Conservation (phyloP, 306 rosid genomes). For the Cyclanthera cordifolia region DNA sequence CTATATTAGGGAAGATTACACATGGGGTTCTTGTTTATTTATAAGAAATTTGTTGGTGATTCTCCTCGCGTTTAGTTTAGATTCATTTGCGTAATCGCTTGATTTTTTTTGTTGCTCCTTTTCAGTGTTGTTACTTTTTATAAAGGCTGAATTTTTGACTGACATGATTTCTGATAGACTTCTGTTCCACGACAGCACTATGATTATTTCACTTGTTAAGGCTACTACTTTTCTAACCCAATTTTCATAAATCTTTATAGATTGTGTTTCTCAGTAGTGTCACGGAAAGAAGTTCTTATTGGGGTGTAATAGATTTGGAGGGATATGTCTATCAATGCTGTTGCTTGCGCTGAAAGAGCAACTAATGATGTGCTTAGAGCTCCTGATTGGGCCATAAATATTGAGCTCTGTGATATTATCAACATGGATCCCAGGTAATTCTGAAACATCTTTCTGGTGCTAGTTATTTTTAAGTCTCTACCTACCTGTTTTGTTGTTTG, state of each 20-base stretch:
- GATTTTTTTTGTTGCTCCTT: background rate
- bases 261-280: constrained; percentile 8
- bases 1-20: background rate
- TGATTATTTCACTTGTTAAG: background rate
- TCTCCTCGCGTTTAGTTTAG: constrained; percentile 2
- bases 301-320: background rate
- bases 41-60: background rate
- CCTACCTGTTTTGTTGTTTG: background rate
- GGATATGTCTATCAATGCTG: constrained; percentile 68
- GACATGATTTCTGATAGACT: constrained; percentile 4
- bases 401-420: constrained; percentile 82
- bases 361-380: constrained; percentile 81
- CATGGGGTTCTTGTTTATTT: background rate
- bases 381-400: constrained; percentile 93
- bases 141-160: background rate
- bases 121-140: background rate
- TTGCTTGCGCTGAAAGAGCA: constrained; percentile 86
- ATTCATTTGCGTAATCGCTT: background rate
- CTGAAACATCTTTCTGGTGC: background rate
- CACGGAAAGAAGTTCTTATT: background rate
- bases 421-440: constrained; percentile 66
- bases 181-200: constrained; percentile 3
- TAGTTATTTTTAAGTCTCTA: background rate
- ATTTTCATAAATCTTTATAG: background rate
- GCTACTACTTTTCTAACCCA: background rate